phyloP scores from a whole-genome alignment of 768 basidiomycete species.

The Pleurotus eryngii region DNA sequence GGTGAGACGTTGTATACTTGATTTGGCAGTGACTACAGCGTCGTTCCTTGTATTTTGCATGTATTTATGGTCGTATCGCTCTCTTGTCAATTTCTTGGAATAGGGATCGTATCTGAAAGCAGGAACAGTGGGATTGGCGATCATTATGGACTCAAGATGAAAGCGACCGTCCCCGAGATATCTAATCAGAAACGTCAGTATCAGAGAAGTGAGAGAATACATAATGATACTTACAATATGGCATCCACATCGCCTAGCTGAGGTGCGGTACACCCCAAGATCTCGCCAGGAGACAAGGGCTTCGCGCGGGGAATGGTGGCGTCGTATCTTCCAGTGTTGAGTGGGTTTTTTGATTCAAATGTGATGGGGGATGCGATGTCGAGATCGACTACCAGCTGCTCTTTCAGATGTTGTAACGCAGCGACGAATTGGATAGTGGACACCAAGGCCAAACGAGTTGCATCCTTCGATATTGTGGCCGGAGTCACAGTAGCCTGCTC shows the following conservation, averaged over 20 bases:
- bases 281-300: conserved; percentile 94
- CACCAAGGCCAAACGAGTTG: conserved; percentile 83
- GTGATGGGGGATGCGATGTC: background rate
- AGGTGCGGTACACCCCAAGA: conserved; percentile 95
- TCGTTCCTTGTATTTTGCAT: conserved; percentile 76
- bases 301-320: conserved; percentile 79
- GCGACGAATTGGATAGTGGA: conserved; percentile 98
- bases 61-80: conserved; percentile 84
- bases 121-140: conserved; percentile 92
- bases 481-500: background rate
- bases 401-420: conserved; percentile 82
- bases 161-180: conserved; percentile 98
- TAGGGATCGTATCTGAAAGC: conserved; percentile 99
- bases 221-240: conserved; percentile 59
- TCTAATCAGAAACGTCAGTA: conserved; percentile 34
- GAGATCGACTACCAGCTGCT: conserved; percentile 58
- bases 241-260: conserved; percentile 76
- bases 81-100: conserved; percentile 93
- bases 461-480: conserved; percentile 13
- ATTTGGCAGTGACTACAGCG: conserved; percentile 72
- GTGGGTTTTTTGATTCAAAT: conserved; percentile 14
- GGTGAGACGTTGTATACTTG: conserved; percentile 46
- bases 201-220: conserved; percentile 8
- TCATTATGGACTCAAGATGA: conserved; percentile 98
- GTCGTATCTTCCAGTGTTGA: conserved; percentile 68